Percentiles rank a stretch among this genome's conserved stretches.
Conservation (phyloP, 257 asterid genomes). For the Coffea canephora region DNA sequence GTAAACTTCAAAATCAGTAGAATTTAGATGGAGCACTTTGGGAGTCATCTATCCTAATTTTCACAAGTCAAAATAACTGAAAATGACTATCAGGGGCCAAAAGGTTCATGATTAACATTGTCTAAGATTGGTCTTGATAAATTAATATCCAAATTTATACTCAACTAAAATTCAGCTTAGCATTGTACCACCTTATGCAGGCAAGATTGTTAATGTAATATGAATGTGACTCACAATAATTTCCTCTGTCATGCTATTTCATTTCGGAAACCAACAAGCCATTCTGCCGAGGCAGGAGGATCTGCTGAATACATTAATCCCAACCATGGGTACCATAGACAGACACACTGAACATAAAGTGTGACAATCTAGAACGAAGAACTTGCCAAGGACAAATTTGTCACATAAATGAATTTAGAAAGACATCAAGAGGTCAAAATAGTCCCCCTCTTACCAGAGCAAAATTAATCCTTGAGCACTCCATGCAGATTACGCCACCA, state of each 20-base stretch:
- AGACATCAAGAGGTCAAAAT: background rate
- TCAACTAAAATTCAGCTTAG: background rate
- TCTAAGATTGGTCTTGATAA: background rate
- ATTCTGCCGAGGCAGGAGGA: background rate
- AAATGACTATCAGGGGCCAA: background rate
- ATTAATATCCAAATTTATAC: background rate
- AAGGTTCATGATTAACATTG: background rate
- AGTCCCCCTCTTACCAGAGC: constrained; percentile 47
- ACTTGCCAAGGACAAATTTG: background rate
- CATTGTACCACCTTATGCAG: background rate
- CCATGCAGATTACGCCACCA: constrained; percentile 83
- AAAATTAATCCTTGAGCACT: constrained; percentile 66
- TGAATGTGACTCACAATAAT: background rate
- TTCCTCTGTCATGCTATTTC: background rate
- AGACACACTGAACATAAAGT: background rate
- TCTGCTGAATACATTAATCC: background rate
- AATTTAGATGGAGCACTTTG: background rate
- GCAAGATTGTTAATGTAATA: no score
- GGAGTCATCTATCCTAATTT: background rate
- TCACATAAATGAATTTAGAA: background rate
- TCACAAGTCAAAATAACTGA: background rate
- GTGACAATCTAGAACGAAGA: background rate
- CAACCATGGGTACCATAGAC: background rate
- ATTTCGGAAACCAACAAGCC: background rate
- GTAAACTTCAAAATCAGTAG: background rate